These are phyloP conservation scores for Circinella umbellata DNA, from an alignment of 371 early-diverging fungal genomes.

Conservation along the genomic window DNA sequence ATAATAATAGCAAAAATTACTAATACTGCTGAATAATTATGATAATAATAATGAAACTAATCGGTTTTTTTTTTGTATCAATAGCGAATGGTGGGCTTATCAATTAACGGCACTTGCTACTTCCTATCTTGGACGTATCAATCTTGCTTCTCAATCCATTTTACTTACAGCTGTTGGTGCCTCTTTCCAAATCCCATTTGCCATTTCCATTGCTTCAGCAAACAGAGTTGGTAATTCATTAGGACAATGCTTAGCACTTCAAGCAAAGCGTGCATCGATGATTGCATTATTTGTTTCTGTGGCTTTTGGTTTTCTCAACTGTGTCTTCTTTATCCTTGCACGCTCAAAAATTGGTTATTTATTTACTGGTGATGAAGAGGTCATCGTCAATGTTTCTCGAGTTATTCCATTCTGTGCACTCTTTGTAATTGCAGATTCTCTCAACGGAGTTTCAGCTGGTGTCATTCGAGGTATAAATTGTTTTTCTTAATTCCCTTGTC, in stretches of 20 bases:
- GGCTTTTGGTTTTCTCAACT: constrained; percentile 46
- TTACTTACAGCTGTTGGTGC: constrained; percentile 72
- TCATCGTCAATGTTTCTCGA: constrained; percentile 67
- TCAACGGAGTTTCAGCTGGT: constrained; percentile 73
- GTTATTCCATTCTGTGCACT: constrained; percentile 80
- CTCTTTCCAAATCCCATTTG: constrained; percentile 72
- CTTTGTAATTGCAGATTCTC: constrained; percentile 76
- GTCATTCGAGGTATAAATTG: constrained; percentile 56
- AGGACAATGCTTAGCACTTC: constrained; percentile 41
- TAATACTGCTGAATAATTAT: constrained; percentile 38
- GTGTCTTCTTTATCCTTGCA: constrained; percentile 39
- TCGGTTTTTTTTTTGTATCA: too few species aligned
- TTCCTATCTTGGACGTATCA: constrained; percentile 71
- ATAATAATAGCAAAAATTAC: constrained; percentile 46
- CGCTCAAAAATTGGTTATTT: constrained; percentile 61
- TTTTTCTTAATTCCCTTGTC: too few species aligned
- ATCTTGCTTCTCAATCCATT: constrained; percentile 79
- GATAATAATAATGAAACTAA: too few species aligned
- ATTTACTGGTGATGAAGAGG: constrained; percentile 72
- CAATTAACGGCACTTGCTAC: constrained; percentile 81
- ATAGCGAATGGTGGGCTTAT: constrained; percentile 72
- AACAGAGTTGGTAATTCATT: constrained; percentile 78
- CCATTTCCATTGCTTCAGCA: constrained; percentile 70
- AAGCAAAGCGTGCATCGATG: constrained; percentile 49
- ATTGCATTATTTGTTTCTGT: constrained; percentile 54